Base-by-base conservation (phyloP, 768 basidiomycete species). In the Panaeolus papilionaceus region DNA sequence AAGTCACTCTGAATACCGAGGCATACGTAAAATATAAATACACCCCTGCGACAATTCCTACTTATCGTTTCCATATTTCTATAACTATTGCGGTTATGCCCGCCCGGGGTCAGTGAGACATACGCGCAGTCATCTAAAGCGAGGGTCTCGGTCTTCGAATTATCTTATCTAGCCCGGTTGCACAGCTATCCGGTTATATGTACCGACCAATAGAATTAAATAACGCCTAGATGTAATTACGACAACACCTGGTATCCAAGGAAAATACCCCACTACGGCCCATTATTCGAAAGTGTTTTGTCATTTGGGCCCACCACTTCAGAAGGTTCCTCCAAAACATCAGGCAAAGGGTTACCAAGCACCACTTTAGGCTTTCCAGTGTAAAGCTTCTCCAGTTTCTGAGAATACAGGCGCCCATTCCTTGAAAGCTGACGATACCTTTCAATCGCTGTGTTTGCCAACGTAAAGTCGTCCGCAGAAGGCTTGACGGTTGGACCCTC, bases 341-440 rank as follows among this genome's bases (percentile, higher is more conserved):
- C 54, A 58, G 28, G 28, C 26, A 28, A 58, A 33, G 54, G 54
- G 14, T 2, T 58, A 0, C 80, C 78, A 62, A 79, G 68, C 23
- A 86, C 83, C 68, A 86, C 76, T 74, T 85, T 87, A 37, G 81
- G 82, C 72, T 77, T 80, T 0, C 84, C 86, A 54, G 74, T 78
- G 38, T 84, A 79, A 67, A 76, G 70, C 65, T 70, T 66, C 26
- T 72, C 79, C 64, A 81, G 67, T n/a, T 75, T 71, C 62, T 81
- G 72, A 3, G 81, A 81, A 54, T 86, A 79, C 58, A 75, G 69
- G 28, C 80, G 78, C 0, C 89, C 89, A 18, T 78, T 73, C 38
- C 80, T 75, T 7, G 90, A 84, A 33, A 90, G 70, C 64, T 72
- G 72, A 10, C 90, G 82, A 44, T 89, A 78, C 26, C 64, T 62